Evolutionary conservation across 83 land plant genomes (phyloP).

Genomic region (Isoetes engelmannii): DNA sequence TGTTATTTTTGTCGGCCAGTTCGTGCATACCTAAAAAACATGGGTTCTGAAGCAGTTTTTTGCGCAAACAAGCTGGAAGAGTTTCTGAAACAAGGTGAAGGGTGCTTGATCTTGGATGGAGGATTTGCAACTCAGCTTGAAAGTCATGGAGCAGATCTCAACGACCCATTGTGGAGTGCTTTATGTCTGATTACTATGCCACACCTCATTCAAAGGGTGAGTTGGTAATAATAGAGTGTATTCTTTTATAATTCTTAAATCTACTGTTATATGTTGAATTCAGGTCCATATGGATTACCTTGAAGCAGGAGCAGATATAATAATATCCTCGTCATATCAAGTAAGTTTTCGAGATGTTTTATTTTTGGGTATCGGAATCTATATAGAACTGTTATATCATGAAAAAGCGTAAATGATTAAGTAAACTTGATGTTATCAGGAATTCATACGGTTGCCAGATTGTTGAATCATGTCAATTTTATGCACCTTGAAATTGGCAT

Average conservation of each 20-base stretch:
- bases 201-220: slow-evolving; percentile 57
- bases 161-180: slow-evolving; percentile 91
- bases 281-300: slow-evolving; percentile 85
- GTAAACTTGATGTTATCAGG: too few relatives aligned
- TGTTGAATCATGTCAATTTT: too few relatives aligned
- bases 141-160: slow-evolving; percentile 60
- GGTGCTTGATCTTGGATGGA: slow-evolving; percentile 78
- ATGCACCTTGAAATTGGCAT: too few relatives aligned
- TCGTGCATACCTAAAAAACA: too few relatives aligned
- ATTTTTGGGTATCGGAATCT: not conserved
- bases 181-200: slow-evolving; percentile 65
- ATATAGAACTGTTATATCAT: too few relatives aligned
- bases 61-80: slow-evolving; percentile 32
- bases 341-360: slow-evolving; percentile 23
- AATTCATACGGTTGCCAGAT: too few relatives aligned
- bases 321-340: slow-evolving; percentile 86
- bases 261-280: not conserved
- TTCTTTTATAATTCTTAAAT: not conserved
- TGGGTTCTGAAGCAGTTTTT: too few relatives aligned
- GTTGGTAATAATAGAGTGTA: not conserved
- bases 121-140: slow-evolving; percentile 89
- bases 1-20: too few relatives aligned
- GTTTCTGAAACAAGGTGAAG: slow-evolving; percentile 53
- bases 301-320: slow-evolving; percentile 75
- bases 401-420: too few relatives aligned